These are phyloP conservation scores for Aspergillus sp. DNA, from an alignment of 2,329 filamentous ascomycete genomes.

Conservation along the genomic window DNA sequence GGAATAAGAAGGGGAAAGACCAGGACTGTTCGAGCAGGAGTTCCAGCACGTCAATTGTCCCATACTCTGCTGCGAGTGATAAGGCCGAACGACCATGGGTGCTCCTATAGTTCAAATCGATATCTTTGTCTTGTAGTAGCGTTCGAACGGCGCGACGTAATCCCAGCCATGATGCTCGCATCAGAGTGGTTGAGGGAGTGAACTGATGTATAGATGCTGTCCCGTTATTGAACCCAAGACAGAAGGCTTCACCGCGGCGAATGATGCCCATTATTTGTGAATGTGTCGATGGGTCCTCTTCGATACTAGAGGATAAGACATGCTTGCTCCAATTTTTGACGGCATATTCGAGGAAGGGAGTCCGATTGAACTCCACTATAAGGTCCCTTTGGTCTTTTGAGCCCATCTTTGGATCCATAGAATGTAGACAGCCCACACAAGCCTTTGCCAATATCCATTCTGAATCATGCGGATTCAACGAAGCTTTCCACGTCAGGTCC, in stretches of 20 bases:
- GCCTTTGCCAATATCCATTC: background rate
- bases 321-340: background rate
- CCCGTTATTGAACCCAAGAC: background rate
- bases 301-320: background rate
- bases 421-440: background rate
- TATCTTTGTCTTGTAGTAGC: background rate
- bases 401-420: background rate
- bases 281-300: background rate
- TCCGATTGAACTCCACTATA: background rate
- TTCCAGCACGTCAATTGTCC: background rate
- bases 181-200: background rate
- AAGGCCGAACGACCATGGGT: background rate
- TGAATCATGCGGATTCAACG: background rate
- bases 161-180: background rate
- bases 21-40: background rate
- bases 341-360: background rate
- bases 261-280: background rate
- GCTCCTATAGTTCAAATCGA: background rate
- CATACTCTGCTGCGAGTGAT: background rate
- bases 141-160: background rate
- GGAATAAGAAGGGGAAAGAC: background rate
- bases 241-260: background rate
- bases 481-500: background rate
- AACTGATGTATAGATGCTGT: background rate
- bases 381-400: background rate